A percentile compares a stretch with the other conserved stretches of the same genome.
These are phyloP conservation scores for Clavulina sp. DNA, from an alignment of 768 basidiomycete species.

Conservation along the genomic window DNA sequence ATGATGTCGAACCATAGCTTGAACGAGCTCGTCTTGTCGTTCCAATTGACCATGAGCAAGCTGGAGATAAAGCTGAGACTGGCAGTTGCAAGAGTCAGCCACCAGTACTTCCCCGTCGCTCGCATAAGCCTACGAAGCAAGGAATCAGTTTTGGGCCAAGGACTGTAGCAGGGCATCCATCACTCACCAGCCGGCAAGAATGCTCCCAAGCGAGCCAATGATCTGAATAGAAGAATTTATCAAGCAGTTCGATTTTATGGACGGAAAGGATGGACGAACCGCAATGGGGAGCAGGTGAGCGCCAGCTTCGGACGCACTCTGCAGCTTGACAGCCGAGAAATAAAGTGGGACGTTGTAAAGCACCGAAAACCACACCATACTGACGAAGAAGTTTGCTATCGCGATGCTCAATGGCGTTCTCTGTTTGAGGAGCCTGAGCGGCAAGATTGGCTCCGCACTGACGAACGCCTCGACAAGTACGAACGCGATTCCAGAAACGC, in stretches of 20 bases:
- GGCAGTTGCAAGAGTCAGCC: slow-evolving; percentile 45
- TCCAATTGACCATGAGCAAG: slow-evolving; percentile 49
- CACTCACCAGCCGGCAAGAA: slow-evolving; percentile 70
- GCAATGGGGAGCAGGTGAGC: slow-evolving; percentile 83
- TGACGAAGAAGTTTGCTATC: slow-evolving; percentile 58
- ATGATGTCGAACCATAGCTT: slow-evolving; percentile 65
- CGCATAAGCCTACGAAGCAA: slow-evolving; percentile 60
- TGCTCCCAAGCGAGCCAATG: slow-evolving; percentile 67
- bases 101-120: slow-evolving; percentile 70
- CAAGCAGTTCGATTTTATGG: slow-evolving; percentile 9
- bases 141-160: slow-evolving; percentile 4
- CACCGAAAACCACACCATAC: slow-evolving; percentile 68
- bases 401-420: slow-evolving; percentile 72
- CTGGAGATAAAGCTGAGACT: slow-evolving; percentile 33
- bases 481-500: slow-evolving; percentile 40
- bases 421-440: slow-evolving; percentile 55
- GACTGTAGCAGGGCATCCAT: background rate
- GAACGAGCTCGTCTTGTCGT: slow-evolving; percentile 35
- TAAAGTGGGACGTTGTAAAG: slow-evolving; percentile 18
- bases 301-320: slow-evolving; percentile 25
- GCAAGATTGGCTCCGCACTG: slow-evolving; percentile 80
- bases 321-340: slow-evolving; percentile 3
- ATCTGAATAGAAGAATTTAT: slow-evolving; percentile 26
- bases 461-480: slow-evolving; percentile 60
- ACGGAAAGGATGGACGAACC: slow-evolving; percentile 26